A percentile compares a stretch with the other conserved stretches of the same genome.
Conservation (phyloP, 305 asterid species). For the Fraxinus platypoda region DNA sequence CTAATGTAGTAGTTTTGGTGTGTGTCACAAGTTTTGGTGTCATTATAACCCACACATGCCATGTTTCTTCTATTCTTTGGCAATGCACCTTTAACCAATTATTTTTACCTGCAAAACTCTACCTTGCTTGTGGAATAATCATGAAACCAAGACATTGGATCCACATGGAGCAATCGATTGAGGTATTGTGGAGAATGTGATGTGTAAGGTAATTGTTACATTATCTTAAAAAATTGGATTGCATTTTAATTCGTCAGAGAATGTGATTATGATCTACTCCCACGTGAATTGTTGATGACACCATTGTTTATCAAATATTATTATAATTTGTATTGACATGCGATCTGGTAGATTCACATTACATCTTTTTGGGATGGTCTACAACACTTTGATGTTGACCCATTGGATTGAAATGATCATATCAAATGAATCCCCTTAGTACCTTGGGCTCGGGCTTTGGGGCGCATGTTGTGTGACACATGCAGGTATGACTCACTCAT, state of each 20-base stretch:
- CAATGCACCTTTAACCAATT: conserved; percentile 14
- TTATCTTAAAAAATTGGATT: background rate
- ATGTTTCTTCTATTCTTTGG: conserved; percentile 37
- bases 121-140: conserved; percentile 17
- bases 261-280: background rate
- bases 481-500: background rate
- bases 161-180: conserved; percentile 11
- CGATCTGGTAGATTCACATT: background rate
- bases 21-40: conserved; percentile 34
- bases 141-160: conserved; percentile 13
- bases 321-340: background rate
- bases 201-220: background rate
- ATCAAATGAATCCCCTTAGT: background rate
- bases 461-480: background rate
- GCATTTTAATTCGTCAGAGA: background rate
- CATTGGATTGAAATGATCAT: background rate
- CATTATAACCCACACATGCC: conserved; percentile 43
- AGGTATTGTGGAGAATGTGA: background rate
- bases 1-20: conserved; percentile 19
- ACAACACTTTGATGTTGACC: background rate
- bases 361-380: background rate
- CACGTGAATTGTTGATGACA: background rate
- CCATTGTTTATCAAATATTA: too few species aligned
- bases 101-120: conserved; percentile 3
- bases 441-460: background rate